Base-by-base conservation (phyloP, 768 basidiomycete species). In the Coprinopsis marcescibilis region DNA sequence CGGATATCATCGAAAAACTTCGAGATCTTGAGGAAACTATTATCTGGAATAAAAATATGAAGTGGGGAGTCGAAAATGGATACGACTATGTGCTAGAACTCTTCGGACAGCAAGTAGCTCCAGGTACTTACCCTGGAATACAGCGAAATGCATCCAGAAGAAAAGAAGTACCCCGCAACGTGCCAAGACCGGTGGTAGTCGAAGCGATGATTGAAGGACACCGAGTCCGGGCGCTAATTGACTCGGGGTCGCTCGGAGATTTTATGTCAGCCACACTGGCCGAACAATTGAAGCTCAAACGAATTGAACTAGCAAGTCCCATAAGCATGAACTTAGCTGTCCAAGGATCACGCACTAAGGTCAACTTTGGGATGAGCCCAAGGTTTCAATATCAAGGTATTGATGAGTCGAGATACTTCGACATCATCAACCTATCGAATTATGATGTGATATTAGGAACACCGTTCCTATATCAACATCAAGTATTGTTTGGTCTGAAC, bases 371-470 rank as follows among this genome's bases (percentile, higher is more conserved):
- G 0, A 52, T 60, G 0, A 45, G 26, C 3, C 65, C 51, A 0
- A 10, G 54, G 3, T 29, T 74, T 3, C 30, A 55, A 10, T 75
- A 72, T 52, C 66, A 72, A 48, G 21, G 36, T 0, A 66, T 75
- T 1, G 52, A 60, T 6, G 59, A 65, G 17, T 20, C 45, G 0
- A 50, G 60, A 2, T 24, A 47, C 4, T 70, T 72, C 45, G 65
- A 72, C 44, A 56, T 76, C 0, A 63, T 64, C 1, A 76, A 76
- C 43, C 3, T 76, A 0, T 57, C 60, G 0, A 62, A 50, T 12
- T 75, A 77, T 43, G 66, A 77, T 42, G 0, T 69, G 0, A 67
- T 73, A 2, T 52, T 74, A 0, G 67, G 73, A 2, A 71, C 69
- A 0, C 71, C 65, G 0, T 73, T 64, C 40, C 19, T 72, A 8